phyloP scores from a whole-genome alignment of 2,329 filamentous ascomycete species.

The Dothiorella sarmentorum region DNA sequence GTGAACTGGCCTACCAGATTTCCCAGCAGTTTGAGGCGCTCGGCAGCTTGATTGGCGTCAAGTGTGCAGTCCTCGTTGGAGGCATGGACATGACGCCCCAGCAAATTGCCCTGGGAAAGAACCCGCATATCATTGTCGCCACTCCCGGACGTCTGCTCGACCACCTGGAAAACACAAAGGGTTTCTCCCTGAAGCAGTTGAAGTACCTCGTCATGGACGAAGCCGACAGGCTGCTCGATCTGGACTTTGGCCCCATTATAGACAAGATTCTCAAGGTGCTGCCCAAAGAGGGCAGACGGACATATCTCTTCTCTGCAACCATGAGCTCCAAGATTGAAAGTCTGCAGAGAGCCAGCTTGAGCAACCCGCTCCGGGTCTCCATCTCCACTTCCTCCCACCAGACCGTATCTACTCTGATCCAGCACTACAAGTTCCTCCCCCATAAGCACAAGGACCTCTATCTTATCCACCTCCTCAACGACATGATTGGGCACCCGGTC shows the following conservation, averaged over 20 bases:
- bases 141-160: slow-evolving; percentile 87
- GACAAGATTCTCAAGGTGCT: slow-evolving; percentile 92
- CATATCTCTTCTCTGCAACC: slow-evolving; percentile 90
- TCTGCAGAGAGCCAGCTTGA: slow-evolving; percentile 82
- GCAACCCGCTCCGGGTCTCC: slow-evolving; percentile 77
- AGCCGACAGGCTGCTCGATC: slow-evolving; percentile 84
- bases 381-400: slow-evolving; percentile 83
- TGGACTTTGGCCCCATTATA: slow-evolving; percentile 89
- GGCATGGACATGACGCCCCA: slow-evolving; percentile 96
- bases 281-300: slow-evolving; percentile 59
- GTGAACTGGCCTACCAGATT: slow-evolving; percentile 91
- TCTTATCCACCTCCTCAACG: slow-evolving; percentile 80
- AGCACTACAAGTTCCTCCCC: slow-evolving; percentile 83
- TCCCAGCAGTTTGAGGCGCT: slow-evolving; percentile 83
- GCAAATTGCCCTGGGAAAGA: slow-evolving; percentile 87
- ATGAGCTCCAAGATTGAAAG: slow-evolving; percentile 93
- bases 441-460: slow-evolving; percentile 87
- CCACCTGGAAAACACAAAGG: slow-evolving; percentile 94
- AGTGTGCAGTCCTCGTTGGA: slow-evolving; percentile 81
- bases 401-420: slow-evolving; percentile 83
- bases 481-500: slow-evolving; percentile 77
- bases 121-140: slow-evolving; percentile 89
- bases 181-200: slow-evolving; percentile 77
- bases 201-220: slow-evolving; percentile 95
- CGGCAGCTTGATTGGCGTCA: slow-evolving; percentile 81